Evolutionary conservation across 192 early-diverging fungal species (phyloP), one percentile per base, ranked within the genome.

Genomic region (Rhizoclosmatium globosum): DNA sequence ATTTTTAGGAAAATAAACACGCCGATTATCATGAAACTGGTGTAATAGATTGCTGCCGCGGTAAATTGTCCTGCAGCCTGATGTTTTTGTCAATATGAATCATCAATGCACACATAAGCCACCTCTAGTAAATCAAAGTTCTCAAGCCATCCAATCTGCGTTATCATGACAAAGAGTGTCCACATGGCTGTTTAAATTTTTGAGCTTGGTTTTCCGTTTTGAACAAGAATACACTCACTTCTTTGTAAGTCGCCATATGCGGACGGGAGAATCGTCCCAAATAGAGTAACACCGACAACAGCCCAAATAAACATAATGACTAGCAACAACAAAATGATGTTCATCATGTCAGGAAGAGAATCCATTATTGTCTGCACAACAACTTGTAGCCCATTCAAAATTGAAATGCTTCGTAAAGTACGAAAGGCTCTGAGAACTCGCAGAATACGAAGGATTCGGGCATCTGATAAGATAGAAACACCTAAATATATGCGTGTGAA

Each of bases 1-100:
- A 86, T 76, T 59, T 86, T 86, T 56, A 79, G 39, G 65, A 86
- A 82, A 7, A 86, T 80, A 71, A 86, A 85, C 3, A 75, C 78
- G 2, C 77, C 85, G 19, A 84, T 76, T 41, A 84, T 73, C 53
- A 86, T 77, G 64, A 76, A 86, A 44, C 47, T 71, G 2, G 78
- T 65, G 68, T 71, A 86, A 77, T 80, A 86, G 6, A 84, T 74
- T 3, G 82, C 79, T 2, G 78, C 85, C 1, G 67, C 68, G 2
- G 76, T 43, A 64, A 86, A 86, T n/a, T 82, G 67, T 42, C 83
- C 83, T 41, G 46, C 50, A 6, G 74, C 75, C 80, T 80, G 47
- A 2, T 42, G 19, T 3, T 15, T 41, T 38, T 4, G 47, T 21
- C 6, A 13, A 46, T 31, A 4, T 9, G 0, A 65, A 53, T 3